phyloP scores from a whole-genome alignment of 2,329 filamentous ascomycete species.

The Aspergillus ochraceoroseus region DNA sequence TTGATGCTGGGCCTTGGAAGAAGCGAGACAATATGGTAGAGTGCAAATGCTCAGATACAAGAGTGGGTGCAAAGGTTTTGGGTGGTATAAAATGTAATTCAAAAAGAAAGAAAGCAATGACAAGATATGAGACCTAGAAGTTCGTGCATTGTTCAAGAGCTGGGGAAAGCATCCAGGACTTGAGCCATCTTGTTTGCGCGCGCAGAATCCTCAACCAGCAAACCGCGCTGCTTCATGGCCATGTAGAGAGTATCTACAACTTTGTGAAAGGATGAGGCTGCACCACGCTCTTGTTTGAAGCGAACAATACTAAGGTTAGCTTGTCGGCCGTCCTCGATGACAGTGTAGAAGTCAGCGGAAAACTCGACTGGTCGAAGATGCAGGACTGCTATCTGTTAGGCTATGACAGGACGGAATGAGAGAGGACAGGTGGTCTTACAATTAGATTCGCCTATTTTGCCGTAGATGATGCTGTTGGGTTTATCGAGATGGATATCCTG shows the following conservation, averaged over 20 bases:
- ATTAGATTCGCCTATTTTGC: constrained; percentile 69
- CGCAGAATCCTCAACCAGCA: constrained; percentile 64
- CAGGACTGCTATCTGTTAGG: too few relatives aligned
- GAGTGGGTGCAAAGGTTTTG: too few relatives aligned
- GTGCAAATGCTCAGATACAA: too few relatives aligned
- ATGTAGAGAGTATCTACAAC: constrained; percentile 72
- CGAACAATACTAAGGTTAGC: constrained; percentile 73
- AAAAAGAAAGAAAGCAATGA: too few relatives aligned
- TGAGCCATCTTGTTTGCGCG: constrained; percentile 64
- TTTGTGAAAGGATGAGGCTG: constrained; percentile 79
- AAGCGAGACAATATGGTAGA: too few relatives aligned
- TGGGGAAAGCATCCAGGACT: constrained; percentile 31
- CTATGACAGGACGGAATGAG: too few relatives aligned
- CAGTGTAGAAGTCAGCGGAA: constrained; percentile 78
- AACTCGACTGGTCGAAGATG: constrained; percentile 84
- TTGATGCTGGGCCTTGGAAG: too few relatives aligned
- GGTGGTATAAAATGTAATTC: too few relatives aligned
- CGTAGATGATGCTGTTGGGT: constrained; percentile 72
- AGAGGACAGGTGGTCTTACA: constrained; percentile 53
- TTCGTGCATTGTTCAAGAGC: constrained; percentile 4
- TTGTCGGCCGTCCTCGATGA: constrained; percentile 76
- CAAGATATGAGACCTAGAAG: too few relatives aligned
- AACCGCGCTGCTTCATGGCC: constrained; percentile 59
- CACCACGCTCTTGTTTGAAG: constrained; percentile 86
- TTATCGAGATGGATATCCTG: constrained; percentile 74